Conservation (phyloP, 768 basidiomycete species). For the Mrakia hoshinonis region DNA sequence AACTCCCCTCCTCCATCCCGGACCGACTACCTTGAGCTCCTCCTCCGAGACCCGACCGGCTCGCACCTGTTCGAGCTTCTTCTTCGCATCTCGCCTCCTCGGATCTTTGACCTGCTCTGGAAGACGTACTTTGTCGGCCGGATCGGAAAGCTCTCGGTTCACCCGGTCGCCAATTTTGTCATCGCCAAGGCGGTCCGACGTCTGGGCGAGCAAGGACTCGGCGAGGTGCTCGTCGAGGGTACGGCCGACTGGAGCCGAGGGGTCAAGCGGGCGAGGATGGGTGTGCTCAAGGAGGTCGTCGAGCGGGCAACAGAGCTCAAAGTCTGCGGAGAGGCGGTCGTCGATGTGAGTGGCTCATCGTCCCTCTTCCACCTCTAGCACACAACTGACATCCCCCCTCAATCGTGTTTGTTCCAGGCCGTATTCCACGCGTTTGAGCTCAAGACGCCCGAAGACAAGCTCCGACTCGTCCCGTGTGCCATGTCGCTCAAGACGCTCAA, state of each 20-base stretch:
- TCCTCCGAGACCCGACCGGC: conserved; percentile 76
- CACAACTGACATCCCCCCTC: neutral
- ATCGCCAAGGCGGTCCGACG: conserved; percentile 68
- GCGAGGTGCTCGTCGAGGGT: conserved; percentile 54
- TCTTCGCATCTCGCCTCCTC: conserved; percentile 53
- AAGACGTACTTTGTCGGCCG: conserved; percentile 63
- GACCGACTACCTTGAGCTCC: conserved; percentile 70
- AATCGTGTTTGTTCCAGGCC: conserved; percentile 44
- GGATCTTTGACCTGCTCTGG: conserved; percentile 65
- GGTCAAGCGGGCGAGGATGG: conserved; percentile 55
- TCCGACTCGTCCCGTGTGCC: conserved; percentile 58
- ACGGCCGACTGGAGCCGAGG: conserved; percentile 46
- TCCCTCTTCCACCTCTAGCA: neutral
- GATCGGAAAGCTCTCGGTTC: conserved; percentile 61
- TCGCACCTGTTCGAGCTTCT: conserved; percentile 84
- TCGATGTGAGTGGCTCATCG: conserved; percentile 48
- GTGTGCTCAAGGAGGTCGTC: conserved; percentile 66
- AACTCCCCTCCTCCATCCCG: conserved; percentile 44
- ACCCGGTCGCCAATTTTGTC: conserved; percentile 93
- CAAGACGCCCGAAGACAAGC: conserved; percentile 46
- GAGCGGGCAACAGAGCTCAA: conserved; percentile 55
- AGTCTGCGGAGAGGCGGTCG: conserved; percentile 47
- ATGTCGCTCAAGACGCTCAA: conserved; percentile 45
- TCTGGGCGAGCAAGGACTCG: conserved; percentile 51
- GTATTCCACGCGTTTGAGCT: conserved; percentile 56